These are phyloP conservation scores for Penicillium lividum DNA, from an alignment of 495 filamentous ascomycete genomes.

Conservation along the genomic window DNA sequence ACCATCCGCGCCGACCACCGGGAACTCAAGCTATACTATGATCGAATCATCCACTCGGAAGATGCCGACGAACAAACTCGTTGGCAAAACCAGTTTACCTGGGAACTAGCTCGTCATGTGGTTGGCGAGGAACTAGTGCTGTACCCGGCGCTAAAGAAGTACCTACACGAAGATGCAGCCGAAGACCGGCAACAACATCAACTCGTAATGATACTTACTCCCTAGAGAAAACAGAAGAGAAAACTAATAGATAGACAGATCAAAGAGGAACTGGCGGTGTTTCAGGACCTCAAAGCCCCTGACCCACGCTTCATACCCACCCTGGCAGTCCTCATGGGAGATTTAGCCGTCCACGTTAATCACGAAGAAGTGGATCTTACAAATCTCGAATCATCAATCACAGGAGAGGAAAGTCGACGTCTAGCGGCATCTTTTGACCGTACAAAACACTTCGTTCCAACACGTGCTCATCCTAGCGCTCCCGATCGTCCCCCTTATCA, in stretches of 20 bases:
- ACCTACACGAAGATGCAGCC: constrained; percentile 50
- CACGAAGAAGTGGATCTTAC: constrained; percentile 59
- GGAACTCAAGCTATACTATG: constrained; percentile 58
- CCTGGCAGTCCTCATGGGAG: constrained; percentile 52
- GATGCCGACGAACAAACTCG: constrained; percentile 52
- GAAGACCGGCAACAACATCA: constrained; percentile 60
- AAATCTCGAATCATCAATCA: constrained; percentile 51
- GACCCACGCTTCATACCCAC: constrained; percentile 53
- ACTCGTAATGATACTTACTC: constrained; percentile 33
- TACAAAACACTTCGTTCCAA: constrained; percentile 64
- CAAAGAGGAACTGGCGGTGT: constrained; percentile 59
- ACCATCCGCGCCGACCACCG: constrained; percentile 54
- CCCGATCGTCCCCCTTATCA: constrained; percentile 32
- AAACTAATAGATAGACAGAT: constrained; percentile 44
- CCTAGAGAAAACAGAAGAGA: constrained; percentile 24
- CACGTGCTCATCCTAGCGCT: constrained; percentile 52
- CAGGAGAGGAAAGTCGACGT: constrained; percentile 35
- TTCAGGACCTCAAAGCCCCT: constrained; percentile 53
- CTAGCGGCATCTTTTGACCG: constrained; percentile 55
- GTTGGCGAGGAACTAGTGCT: constrained; percentile 67
- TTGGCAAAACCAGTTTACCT: constrained; percentile 67
- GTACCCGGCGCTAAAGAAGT: constrained; percentile 64
- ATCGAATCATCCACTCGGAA: constrained; percentile 49
- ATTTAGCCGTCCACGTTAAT: constrained; percentile 55
- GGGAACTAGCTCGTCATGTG: constrained; percentile 67